Evolutionary conservation across 352 stramenopile species (phyloP).

Genomic region (Elongisporangium senticosum): DNA sequence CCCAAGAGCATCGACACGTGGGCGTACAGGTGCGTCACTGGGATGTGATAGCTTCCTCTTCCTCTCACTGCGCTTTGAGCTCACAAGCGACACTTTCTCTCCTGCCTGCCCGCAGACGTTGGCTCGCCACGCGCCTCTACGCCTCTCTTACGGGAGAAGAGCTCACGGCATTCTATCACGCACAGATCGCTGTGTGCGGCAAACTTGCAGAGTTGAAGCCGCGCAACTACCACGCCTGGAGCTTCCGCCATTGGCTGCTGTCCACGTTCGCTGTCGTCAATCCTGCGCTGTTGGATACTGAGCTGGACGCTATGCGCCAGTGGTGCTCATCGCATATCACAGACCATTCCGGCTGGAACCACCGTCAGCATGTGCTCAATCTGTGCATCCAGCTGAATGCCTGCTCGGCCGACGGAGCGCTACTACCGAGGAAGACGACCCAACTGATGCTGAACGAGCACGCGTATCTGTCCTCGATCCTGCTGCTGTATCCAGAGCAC

Average conservation of each 20-base stretch:
- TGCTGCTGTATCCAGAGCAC: conserved; percentile 39
- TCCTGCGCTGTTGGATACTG: conserved; percentile 14
- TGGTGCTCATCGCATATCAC: conserved; percentile 69
- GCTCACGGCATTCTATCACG: conserved; percentile 29
- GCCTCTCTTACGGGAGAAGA: conserved; percentile 13
- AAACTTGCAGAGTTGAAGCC: conserved; percentile 54
- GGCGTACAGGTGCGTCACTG: conserved; percentile 52
- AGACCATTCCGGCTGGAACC: conserved; percentile 80
- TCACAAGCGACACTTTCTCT: background rate
- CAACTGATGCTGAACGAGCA: conserved; percentile 41
- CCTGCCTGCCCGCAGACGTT: conserved; percentile 23
- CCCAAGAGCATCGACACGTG: conserved; percentile 86
- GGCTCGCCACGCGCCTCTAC: conserved; percentile 39
- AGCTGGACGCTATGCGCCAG: conserved; percentile 39
- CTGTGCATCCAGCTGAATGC: conserved; percentile 12
- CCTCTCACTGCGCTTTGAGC: background rate
- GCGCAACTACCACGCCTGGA: conserved; percentile 84
- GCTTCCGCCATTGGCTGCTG: conserved; percentile 74
- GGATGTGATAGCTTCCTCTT: background rate
- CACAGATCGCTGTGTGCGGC: conserved; percentile 46
- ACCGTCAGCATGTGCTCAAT: conserved; percentile 57
- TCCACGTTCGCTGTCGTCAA: conserved; percentile 18
- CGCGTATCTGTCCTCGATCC: conserved; percentile 41
- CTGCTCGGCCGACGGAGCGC: background rate
- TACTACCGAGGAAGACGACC: background rate